Base-by-base conservation (phyloP, 192 early-diverging fungal genomes). In the Backusella macrospora region DNA sequence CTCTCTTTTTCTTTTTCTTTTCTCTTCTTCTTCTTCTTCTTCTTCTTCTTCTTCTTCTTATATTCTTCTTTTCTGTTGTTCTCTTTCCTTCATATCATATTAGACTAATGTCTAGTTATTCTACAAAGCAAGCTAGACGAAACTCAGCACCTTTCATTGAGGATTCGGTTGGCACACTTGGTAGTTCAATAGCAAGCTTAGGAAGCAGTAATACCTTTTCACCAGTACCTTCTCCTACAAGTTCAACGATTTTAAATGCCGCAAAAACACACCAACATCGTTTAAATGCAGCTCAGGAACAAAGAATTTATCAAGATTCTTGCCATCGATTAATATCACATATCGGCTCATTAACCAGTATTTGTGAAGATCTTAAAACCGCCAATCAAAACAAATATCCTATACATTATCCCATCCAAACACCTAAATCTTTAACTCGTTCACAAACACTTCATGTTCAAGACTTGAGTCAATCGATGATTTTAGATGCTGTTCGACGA, bases 261-360 rank as follows among this genome's bases (percentile, higher is more conserved):
- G 65, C 76, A 18, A 48, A 43, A 38, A 74, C 65, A 42, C 80
- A 77, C 38, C 80, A 78, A 48, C 71, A 76, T 26, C 45, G 76
- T 21, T 21, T 82, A 15, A 78, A 75, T 65, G 74, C 76, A 38
- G 76, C 73, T 21, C 87, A 90, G 67, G 89, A 86, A 63, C 86
- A 93, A 75, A 89, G 86, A 42, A 73, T 90, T 47, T 97, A 91
- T 82, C 88, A 89, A 4, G 89, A 94, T 72, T 92, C 90, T 73
- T 90, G 92, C 74, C 87, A 85, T 34, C 82, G 86, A 38, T 83
- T 97, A 52, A 88, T 91, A 52, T 84, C 78, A 23, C 83, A 93
- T 76, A 89, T 97, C 65, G 68, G 78, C 23, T 83, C 80, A 76
- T 91, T 93, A 37, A 86, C 84, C 72, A 44, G 80, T 21, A 70